A percentile compares a stretch with the other conserved stretches of the same genome.
phyloP scores from a whole-genome alignment of 306 rosid genomes.

The Quercus variabilis region DNA sequence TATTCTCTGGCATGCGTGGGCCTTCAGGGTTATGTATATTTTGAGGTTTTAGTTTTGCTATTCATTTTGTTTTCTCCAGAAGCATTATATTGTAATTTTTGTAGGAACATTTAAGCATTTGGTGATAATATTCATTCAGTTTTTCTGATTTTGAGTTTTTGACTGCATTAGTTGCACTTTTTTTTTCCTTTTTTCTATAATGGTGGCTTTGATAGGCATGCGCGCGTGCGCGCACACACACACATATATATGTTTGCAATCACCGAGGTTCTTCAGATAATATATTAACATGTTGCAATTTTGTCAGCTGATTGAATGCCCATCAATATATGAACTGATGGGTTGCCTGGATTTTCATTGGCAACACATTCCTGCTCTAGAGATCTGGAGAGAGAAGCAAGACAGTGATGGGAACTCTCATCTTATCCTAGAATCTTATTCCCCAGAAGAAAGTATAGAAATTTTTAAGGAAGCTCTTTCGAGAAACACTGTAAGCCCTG shows the following conservation, averaged over 20 bases:
- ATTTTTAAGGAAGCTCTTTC: conserved; percentile 67
- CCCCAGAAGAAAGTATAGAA: conserved; percentile 53
- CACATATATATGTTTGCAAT: too few relatives aligned
- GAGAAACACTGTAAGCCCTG: conserved; percentile 61
- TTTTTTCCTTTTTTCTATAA: not conserved
- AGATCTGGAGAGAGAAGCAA: conserved; percentile 73
- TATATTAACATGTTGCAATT: conserved; percentile 33
- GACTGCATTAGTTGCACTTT: not conserved
- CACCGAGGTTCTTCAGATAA: not conserved
- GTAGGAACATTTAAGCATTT: not conserved
- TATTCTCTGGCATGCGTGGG: too few relatives aligned
- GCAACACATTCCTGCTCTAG: conserved; percentile 65
- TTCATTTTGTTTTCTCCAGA: not conserved
- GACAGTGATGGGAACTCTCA: conserved; percentile 49
- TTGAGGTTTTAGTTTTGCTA: too few relatives aligned
- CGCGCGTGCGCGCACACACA: accelerated
- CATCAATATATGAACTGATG: conserved; percentile 84
- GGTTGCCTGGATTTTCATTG: conserved; percentile 62
- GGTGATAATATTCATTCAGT: not conserved
- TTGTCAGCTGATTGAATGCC: conserved; percentile 88
- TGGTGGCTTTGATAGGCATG: too few relatives aligned
- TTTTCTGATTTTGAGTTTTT: not conserved
- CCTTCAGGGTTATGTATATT: too few relatives aligned
- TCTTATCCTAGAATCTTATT: conserved; percentile 69
- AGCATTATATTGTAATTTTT: not conserved